Evolutionary conservation across 192 early-diverging fungal species (phyloP).

Genomic region (Backusella macrospora): DNA sequence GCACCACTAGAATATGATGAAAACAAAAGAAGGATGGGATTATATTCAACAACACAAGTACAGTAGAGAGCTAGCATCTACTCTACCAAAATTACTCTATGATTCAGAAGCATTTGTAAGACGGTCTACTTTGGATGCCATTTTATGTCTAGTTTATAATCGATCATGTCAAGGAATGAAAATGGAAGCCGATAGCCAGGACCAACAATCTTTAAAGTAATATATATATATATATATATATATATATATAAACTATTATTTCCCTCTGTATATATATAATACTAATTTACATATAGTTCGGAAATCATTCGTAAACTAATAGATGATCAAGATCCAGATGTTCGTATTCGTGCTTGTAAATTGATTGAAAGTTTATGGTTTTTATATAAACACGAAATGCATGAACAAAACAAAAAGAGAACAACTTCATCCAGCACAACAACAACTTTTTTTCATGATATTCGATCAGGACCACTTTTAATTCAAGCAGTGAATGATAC

Average conservation of each 20-base stretch:
- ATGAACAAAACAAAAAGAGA: conserved; percentile 19
- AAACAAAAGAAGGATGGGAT: conserved; percentile 49
- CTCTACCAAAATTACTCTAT: conserved; percentile 48
- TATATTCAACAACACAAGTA: conserved; percentile 44
- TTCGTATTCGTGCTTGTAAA: conserved; percentile 49
- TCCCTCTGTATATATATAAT: not conserved
- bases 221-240: not conserved
- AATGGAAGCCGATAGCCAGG: conserved; percentile 36
- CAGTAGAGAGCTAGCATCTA: conserved; percentile 36
- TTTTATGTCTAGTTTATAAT: conserved; percentile 50
- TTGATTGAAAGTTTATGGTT: conserved; percentile 54
- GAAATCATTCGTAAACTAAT: conserved; percentile 43
- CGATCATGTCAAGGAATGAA: conserved; percentile 50
- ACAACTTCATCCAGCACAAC: not conserved
- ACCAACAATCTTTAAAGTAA: conserved; percentile 34
- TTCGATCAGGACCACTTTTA: conserved; percentile 2
- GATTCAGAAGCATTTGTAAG: conserved; percentile 58
- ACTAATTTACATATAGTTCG: conserved; percentile 30
- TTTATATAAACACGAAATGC: conserved; percentile 36
- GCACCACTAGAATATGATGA: conserved; percentile 41
- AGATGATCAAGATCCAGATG: conserved; percentile 56
- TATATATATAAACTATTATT: not conserved
- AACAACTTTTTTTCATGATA: not conserved
- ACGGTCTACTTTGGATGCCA: conserved; percentile 52
- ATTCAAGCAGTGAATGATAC: conserved; percentile 14